Conservation (phyloP, 495 filamentous ascomycete genomes). For the Corynascus novoguineensis region DNA sequence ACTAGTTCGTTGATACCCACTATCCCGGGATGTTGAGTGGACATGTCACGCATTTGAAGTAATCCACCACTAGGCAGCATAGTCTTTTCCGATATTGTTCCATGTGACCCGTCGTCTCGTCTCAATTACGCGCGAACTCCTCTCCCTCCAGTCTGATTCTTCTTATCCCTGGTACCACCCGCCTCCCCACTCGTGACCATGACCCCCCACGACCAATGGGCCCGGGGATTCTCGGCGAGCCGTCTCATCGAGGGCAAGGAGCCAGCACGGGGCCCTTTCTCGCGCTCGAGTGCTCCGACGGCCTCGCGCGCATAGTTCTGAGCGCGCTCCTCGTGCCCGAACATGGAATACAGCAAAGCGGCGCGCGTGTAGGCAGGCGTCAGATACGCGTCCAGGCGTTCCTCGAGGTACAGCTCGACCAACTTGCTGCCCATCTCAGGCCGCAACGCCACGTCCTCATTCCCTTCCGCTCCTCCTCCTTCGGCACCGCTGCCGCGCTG, state of each 20-base stretch:
- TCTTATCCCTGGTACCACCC: not conserved
- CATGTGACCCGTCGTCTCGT: no score
- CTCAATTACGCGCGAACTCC: no score
- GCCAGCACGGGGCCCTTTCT: constrained; percentile 26
- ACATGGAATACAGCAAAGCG: constrained; percentile 40
- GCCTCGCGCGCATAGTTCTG: constrained; percentile 31
- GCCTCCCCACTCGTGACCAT: constrained; percentile 1
- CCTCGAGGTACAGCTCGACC: constrained; percentile 31
- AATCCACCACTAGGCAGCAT: no score
- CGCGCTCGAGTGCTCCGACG: constrained; percentile 31
- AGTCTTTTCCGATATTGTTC: no score
- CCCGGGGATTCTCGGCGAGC: constrained; percentile 30
- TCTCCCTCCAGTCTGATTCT: not conserved
- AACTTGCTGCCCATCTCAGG: constrained; percentile 33
- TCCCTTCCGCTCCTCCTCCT: no score
- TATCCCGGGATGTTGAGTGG: no score
- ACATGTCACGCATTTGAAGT: no score
- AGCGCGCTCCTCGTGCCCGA: constrained; percentile 35
- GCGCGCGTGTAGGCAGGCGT: constrained; percentile 37
- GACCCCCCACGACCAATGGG: constrained; percentile 28
- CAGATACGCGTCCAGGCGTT: constrained; percentile 34
- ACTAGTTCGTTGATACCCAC: no score
- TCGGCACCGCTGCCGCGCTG: no score
- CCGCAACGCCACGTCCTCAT: not conserved
- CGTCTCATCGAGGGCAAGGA: constrained; percentile 35